A percentile compares a stretch with the other conserved stretches of the same genome.
Conservation (phyloP, 2,329 filamentous ascomycete species). For the Epichloe coenophiala region DNA sequence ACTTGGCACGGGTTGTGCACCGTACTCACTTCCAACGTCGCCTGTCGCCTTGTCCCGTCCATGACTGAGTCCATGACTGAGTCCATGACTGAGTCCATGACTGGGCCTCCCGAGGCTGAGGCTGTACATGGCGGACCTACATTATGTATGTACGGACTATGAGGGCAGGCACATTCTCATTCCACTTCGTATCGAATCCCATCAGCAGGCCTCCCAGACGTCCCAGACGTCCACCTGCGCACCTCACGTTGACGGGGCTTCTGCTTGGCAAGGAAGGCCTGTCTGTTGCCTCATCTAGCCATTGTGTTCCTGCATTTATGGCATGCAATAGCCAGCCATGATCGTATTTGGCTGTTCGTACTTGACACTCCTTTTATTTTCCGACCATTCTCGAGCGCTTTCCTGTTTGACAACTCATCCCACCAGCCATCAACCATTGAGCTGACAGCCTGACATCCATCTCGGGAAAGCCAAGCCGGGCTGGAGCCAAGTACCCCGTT, state of each 20-base stretch:
- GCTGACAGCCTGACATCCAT: not conserved
- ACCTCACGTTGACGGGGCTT: conserved; percentile 1
- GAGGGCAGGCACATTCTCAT: not conserved
- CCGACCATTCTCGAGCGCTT: not conserved
- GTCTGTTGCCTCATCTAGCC: conserved; percentile 8
- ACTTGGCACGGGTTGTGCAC: not conserved
- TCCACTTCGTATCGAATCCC: not conserved
- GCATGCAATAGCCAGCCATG: conserved; percentile 4
- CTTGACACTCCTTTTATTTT: not conserved
- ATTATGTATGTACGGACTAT: not conserved
- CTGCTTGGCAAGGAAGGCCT: not conserved
- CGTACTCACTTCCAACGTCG: not conserved
- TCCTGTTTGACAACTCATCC: not conserved
- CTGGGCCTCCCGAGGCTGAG: conserved; percentile 3
- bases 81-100: no score
- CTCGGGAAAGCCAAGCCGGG: not conserved
- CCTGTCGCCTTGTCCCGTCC: not conserved
- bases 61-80: not conserved
- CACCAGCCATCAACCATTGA: not conserved
- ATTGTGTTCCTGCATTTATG: conserved; percentile 16
- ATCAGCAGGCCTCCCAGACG: conserved; percentile 7
- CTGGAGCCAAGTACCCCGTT: not conserved
- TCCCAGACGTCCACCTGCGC: conserved; percentile 2
- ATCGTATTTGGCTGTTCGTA: not conserved
- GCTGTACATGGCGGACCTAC: not conserved